Percentiles rank a stretch among this genome's conserved stretches.
Evolutionary conservation across 2,329 filamentous ascomycete genomes (phyloP).

Genomic region (Tetracladium maxilliforme): DNA sequence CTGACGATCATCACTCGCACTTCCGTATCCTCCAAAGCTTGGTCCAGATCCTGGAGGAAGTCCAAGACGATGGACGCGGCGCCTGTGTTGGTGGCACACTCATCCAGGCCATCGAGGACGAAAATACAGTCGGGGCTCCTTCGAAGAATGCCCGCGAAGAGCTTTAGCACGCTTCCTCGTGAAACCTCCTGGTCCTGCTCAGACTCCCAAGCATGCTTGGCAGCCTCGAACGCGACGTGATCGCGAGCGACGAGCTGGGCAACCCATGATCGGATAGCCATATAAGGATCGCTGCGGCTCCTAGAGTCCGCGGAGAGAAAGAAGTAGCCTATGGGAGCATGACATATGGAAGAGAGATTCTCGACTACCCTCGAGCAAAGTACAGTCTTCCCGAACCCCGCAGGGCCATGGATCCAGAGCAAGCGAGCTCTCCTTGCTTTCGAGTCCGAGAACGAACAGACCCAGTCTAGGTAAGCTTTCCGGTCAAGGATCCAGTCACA

Average conservation of each 20-base stretch:
- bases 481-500: too few species aligned
- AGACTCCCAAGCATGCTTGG: too few species aligned
- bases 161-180: too few species aligned
- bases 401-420: constrained; percentile 4
- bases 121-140: constrained; percentile 3
- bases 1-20: constrained; percentile 4
- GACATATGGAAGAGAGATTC: constrained; percentile 2
- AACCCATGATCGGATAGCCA: constrained; percentile 4
- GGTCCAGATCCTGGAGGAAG: constrained; percentile 3
- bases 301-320: constrained; percentile 3
- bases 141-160: too few species aligned
- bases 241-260: constrained; percentile 2
- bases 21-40: constrained; percentile 1
- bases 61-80: constrained; percentile 2
- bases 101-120: constrained; percentile 5
- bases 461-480: too few species aligned
- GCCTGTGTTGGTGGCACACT: constrained; percentile 3
- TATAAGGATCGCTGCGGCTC: constrained; percentile 3
- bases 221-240: too few species aligned
- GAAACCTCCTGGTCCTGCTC: too few species aligned
- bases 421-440: too few species aligned
- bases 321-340: constrained; percentile 3
- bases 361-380: constrained; percentile 3
- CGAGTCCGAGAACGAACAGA: too few species aligned
- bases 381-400: constrained; percentile 4